phyloP scores from a whole-genome alignment of 2,329 filamentous ascomycete genomes.

The Pochonia chlamydosporia region DNA sequence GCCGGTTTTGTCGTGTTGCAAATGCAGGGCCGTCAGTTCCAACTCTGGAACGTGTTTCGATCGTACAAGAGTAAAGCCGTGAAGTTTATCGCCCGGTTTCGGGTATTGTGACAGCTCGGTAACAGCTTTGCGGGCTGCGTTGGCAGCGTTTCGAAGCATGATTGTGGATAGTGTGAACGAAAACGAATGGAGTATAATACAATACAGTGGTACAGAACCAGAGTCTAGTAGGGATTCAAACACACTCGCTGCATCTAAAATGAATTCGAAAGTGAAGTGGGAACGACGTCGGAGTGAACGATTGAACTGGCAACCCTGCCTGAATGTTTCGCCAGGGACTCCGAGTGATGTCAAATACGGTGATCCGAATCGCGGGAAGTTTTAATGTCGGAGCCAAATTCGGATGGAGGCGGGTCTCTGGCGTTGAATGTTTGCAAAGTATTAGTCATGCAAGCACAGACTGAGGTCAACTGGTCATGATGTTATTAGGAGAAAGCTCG shows the following conservation, averaged over 20 bases:
- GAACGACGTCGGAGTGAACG: no score
- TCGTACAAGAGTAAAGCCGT: conserved; percentile 87
- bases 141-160: conserved; percentile 50
- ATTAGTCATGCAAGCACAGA: no score
- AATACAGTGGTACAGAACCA: background rate
- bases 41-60: conserved; percentile 92
- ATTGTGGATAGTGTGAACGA: conserved; percentile 6
- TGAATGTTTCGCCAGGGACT: background rate
- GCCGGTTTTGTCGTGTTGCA: conserved; percentile 91
- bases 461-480: no score
- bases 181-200: background rate
- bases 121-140: conserved; percentile 55
- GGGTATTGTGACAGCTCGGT: conserved; percentile 73
- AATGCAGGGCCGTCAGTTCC: conserved; percentile 81
- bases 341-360: background rate
- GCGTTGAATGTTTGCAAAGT: no score
- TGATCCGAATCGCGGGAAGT: no score
- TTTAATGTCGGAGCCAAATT: no score
- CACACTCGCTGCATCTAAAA: background rate
- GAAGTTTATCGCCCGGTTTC: conserved; percentile 74
- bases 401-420: no score
- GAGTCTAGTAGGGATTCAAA: background rate
- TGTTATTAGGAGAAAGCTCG: background rate
- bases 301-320: background rate
- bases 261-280: background rate